phyloP scores from a whole-genome alignment of 768 basidiomycete genomes.

The Kwoniella botswanensis region DNA sequence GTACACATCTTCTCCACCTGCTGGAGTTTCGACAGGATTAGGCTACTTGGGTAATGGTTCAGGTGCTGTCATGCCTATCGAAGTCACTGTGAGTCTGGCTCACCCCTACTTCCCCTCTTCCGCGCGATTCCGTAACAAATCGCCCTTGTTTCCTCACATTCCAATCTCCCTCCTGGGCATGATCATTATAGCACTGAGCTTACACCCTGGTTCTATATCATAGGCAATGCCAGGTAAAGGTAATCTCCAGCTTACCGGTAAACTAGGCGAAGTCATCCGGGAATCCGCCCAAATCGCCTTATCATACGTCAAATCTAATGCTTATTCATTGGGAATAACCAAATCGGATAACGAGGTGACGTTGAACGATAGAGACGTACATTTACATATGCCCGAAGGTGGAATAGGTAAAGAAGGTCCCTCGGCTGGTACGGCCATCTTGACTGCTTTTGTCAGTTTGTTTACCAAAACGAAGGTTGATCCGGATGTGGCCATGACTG shows the following conservation, averaged over 20 bases:
- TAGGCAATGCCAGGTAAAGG: constrained; percentile 98
- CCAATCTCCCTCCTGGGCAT: too few species aligned
- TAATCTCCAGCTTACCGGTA: constrained; percentile 87
- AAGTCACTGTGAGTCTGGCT: constrained; percentile 72
- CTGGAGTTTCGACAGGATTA: constrained; percentile 91
- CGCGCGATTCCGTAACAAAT: constrained; percentile 32
- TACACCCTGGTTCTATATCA: not conserved
- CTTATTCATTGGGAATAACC: constrained; percentile 86
- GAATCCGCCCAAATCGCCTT: constrained; percentile 95
- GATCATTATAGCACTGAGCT: too few species aligned
- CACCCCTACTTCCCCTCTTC: too few species aligned
- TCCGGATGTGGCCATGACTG: constrained; percentile 96
- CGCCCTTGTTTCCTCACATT: too few species aligned
- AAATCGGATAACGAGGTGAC: constrained; percentile 72
- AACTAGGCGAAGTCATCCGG: constrained; percentile 95
- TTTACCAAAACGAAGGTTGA: constrained; percentile 82
- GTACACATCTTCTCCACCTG: constrained; percentile 77
- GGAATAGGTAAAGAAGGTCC: constrained; percentile 77
- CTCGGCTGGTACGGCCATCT: constrained; percentile 90
- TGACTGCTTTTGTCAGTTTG: constrained; percentile 87
- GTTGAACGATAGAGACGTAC: constrained; percentile 83
- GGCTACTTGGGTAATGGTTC: constrained; percentile 96
- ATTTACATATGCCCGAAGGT: constrained; percentile 76
- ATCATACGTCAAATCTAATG: constrained; percentile 90
- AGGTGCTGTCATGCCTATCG: constrained; percentile 96